Evolutionary conservation across 352 stramenopile genomes (phyloP).

Genomic region (Phytophthora sansomeana): DNA sequence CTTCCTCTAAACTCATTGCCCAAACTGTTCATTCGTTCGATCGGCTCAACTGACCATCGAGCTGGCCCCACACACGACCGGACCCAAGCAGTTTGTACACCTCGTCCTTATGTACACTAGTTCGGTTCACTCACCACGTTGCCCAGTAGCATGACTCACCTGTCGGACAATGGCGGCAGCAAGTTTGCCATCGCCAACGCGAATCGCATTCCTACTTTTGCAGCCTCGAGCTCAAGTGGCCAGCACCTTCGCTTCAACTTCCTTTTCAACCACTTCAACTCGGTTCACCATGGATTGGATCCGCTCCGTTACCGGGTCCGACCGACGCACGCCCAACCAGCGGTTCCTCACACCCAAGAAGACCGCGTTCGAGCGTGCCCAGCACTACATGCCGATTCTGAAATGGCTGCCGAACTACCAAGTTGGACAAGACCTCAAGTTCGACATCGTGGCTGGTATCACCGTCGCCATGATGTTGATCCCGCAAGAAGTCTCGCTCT

Average conservation of each 20-base stretch:
- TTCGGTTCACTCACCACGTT: background rate
- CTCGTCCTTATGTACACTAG: background rate
- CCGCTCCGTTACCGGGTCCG: slow-evolving; percentile 12
- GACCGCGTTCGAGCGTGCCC: slow-evolving; percentile 18
- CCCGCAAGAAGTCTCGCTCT: slow-evolving; percentile 89
- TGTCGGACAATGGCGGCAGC: background rate
- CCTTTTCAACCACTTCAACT: background rate
- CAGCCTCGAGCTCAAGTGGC: slow-evolving; percentile 17
- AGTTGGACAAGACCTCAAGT: slow-evolving; percentile 52
- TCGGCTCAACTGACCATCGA: slow-evolving; percentile 16
- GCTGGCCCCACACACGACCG: slow-evolving; percentile 13
- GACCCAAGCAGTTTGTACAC: slow-evolving; percentile 1
- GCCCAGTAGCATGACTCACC: background rate
- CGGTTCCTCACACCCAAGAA: slow-evolving; percentile 25
- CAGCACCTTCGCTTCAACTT: slow-evolving; percentile 9
- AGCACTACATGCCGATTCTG: slow-evolving; percentile 38
- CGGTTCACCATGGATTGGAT: slow-evolving; percentile 14
- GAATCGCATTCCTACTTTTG: slow-evolving; percentile 28
- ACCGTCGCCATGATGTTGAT: slow-evolving; percentile 88
- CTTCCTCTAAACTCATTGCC: background rate
- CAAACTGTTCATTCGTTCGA: slow-evolving; percentile 11
- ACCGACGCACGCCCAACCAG: slow-evolving; percentile 7
- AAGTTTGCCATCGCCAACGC: background rate
- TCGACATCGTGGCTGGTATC: slow-evolving; percentile 53
- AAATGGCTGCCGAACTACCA: slow-evolving; percentile 61